phyloP scores from a whole-genome alignment of 2,329 filamentous ascomycete species.

The Cordyceps cateniannulata region DNA sequence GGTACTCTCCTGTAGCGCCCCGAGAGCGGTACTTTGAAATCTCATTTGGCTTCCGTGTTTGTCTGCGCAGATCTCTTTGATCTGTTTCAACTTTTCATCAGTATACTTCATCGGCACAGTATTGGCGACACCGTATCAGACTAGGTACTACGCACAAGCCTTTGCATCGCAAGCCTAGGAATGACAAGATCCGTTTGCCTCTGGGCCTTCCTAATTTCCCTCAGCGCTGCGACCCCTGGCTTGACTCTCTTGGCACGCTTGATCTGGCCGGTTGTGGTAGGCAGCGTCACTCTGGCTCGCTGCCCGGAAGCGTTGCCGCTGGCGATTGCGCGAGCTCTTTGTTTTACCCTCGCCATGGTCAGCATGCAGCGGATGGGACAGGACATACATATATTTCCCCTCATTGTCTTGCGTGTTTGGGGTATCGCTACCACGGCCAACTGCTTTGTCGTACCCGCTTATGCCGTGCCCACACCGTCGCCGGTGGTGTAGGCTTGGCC shows the following conservation, averaged over 20 bases:
- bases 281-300: background rate
- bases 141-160: slow-evolving; percentile 63
- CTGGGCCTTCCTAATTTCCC: slow-evolving; percentile 89
- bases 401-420: background rate
- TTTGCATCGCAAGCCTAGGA: slow-evolving; percentile 71
- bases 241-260: slow-evolving; percentile 46
- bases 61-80: slow-evolving; percentile 53
- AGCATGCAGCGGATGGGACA: background rate
- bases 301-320: background rate
- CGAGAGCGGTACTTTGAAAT: slow-evolving; percentile 94
- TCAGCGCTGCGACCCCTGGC: slow-evolving; percentile 78
- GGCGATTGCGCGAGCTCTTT: background rate
- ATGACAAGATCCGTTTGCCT: slow-evolving; percentile 82
- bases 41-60: slow-evolving; percentile 50
- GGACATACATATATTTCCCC: background rate
- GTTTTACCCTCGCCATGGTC: background rate
- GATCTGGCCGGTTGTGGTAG: background rate
- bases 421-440: too few relatives aligned
- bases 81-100: slow-evolving; percentile 29
- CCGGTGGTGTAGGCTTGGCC: background rate
- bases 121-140: slow-evolving; percentile 25
- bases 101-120: background rate
- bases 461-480: too few relatives aligned
- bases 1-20: slow-evolving; percentile 89
- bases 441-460: too few relatives aligned